Evolutionary conservation across 495 filamentous ascomycete species (phyloP).

Genomic region (Penicillium robsamsonii): DNA sequence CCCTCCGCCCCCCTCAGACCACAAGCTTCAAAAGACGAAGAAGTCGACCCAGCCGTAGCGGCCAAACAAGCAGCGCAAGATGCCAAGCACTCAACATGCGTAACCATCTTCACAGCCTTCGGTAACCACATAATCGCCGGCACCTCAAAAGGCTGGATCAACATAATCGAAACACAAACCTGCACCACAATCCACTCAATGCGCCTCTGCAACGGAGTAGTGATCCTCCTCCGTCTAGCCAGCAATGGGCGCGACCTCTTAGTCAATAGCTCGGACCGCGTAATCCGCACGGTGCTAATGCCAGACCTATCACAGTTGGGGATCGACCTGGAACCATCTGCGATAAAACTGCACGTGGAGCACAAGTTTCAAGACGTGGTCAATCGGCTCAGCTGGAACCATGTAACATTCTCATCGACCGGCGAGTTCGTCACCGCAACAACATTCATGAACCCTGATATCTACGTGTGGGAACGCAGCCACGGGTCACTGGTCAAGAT

Average conservation of each 20-base stretch:
- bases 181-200: conserved; percentile 80
- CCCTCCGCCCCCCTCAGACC: conserved; percentile 76
- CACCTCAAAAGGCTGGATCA: conserved; percentile 92
- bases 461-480: conserved; percentile 96
- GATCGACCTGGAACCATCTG: conserved; percentile 42
- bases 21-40: conserved; percentile 55
- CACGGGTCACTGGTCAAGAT: conserved; percentile 95
- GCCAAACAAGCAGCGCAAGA: conserved; percentile 89
- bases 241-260: conserved; percentile 81
- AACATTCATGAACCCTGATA: conserved; percentile 94
- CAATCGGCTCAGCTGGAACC: conserved; percentile 91
- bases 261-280: conserved; percentile 85
- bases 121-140: conserved; percentile 87
- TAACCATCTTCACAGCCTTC: conserved; percentile 77
- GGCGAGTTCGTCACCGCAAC: conserved; percentile 87
- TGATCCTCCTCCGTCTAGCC: conserved; percentile 83
- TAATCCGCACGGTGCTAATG: conserved; percentile 83
- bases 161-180: conserved; percentile 81
- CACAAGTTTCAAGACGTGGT: conserved; percentile 99
- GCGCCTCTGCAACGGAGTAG: conserved; percentile 78
- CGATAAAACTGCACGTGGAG: conserved; percentile 83
- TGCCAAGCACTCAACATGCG: conserved; percentile 89
- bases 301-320: conserved; percentile 57
- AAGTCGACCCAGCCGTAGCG: conserved; percentile 57
- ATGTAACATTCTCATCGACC: conserved; percentile 87